phyloP scores from a whole-genome alignment of 257 asterid species.

The Solanum chiquidenum region DNA sequence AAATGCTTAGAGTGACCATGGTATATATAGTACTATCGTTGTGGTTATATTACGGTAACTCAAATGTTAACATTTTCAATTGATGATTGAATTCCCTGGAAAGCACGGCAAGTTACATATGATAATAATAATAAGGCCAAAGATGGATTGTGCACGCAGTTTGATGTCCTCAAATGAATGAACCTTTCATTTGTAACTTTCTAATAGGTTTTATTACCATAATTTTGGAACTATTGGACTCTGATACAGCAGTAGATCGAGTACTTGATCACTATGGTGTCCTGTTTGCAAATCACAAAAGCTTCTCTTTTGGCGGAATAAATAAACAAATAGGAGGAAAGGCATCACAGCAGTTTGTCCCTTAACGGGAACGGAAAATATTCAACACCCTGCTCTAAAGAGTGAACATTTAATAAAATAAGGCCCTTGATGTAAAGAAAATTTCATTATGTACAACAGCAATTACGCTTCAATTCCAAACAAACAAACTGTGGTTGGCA shows the following conservation, averaged over 20 bases:
- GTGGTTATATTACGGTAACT: not conserved
- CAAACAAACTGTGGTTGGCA: not conserved
- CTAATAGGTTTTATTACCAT: not conserved
- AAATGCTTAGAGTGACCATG: not conserved
- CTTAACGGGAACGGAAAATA: not conserved
- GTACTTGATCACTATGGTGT: not conserved
- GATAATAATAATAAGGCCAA: no score
- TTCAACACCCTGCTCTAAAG: not conserved
- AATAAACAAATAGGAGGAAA: not conserved
- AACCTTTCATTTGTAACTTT: not conserved
- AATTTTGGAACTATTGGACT: not conserved
- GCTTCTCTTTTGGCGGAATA: not conserved
- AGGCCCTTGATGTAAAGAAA: not conserved
- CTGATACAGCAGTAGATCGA: not conserved
- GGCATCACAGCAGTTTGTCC: not conserved
- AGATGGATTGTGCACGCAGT: not conserved
- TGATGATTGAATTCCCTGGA: not conserved
- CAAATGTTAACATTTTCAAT: not conserved
- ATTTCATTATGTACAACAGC: not conserved
- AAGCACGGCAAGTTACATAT: not conserved
- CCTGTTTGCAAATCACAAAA: not conserved
- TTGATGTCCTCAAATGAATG: not conserved
- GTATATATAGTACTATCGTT: not conserved
- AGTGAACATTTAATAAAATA: not conserved
- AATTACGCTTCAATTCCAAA: not conserved